Conservation (phyloP, 2,329 filamentous ascomycete genomes). For the Raffaelea arxii region DNA sequence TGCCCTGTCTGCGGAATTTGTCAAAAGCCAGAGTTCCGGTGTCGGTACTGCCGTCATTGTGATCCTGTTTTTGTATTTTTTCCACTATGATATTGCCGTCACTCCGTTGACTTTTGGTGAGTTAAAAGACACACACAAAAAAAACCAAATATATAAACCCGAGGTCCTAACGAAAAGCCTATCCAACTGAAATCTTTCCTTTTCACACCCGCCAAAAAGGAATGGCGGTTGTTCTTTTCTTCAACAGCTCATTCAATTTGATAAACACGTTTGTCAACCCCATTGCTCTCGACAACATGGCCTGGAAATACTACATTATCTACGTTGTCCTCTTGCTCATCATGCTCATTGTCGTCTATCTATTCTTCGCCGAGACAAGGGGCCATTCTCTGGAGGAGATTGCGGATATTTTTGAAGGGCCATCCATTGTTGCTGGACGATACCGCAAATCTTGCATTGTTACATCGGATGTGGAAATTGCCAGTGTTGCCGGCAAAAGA, state of each 20-base stretch:
- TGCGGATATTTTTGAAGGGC: conserved; percentile 14
- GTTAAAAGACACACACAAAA: background rate
- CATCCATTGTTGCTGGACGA: no score
- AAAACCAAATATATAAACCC: background rate
- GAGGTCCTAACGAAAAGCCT: background rate
- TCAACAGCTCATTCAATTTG: background rate
- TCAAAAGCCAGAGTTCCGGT: conserved; percentile 12
- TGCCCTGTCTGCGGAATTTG: conserved; percentile 14
- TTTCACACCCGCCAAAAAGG: conserved; percentile 4
- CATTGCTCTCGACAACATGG: conserved; percentile 20
- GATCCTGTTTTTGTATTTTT: conserved; percentile 24
- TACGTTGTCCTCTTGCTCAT: conserved; percentile 25
- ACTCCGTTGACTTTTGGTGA: background rate
- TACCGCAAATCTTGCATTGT: no score
- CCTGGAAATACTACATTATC: conserved; percentile 30
- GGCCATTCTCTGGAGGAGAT: conserved; percentile 11
- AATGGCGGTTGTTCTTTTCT: conserved; percentile 1
- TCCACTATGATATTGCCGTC: conserved; percentile 20
- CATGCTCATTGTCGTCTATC: conserved; percentile 20
- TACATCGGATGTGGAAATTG: no score
- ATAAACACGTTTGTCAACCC: conserved; percentile 7
- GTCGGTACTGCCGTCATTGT: conserved; percentile 18
- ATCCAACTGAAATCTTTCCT: conserved; percentile 7
- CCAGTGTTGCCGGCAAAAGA: no score
- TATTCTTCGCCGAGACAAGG: conserved; percentile 19